Conservation (phyloP, 2,329 filamentous ascomycete genomes). For the Apiospora arundinis region DNA sequence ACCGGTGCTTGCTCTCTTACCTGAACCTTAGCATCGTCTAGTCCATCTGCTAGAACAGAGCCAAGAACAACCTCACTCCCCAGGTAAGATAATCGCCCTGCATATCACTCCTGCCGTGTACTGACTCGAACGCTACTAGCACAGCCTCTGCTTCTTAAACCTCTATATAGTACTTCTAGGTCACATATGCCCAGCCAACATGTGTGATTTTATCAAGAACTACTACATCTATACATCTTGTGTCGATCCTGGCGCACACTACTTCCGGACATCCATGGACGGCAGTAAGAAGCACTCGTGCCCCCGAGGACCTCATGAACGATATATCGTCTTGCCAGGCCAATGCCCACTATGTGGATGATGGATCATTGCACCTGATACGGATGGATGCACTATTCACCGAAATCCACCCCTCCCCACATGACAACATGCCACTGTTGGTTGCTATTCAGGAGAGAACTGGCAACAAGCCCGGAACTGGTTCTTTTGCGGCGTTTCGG, state of each 20-base stretch:
- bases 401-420: neutral
- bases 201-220: slow-evolving; percentile 75
- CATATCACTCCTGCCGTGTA: neutral
- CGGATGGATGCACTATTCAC: neutral
- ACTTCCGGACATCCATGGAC: slow-evolving; percentile 73
- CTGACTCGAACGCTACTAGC: slow-evolving; percentile 4
- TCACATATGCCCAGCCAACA: slow-evolving; percentile 36
- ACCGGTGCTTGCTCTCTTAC: neutral
- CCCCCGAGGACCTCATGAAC: slow-evolving; percentile 70
- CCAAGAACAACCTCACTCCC: neutral
- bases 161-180: neutral
- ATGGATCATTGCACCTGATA: slow-evolving; percentile 21
- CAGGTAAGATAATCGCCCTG: slow-evolving; percentile 1
- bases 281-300: slow-evolving; percentile 67
- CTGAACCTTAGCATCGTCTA: neutral
- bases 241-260: slow-evolving; percentile 71
- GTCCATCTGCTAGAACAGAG: neutral
- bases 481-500: neutral
- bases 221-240: slow-evolving; percentile 80
- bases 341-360: slow-evolving; percentile 61
- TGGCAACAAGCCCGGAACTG: neutral
- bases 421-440: neutral
- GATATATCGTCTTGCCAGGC: slow-evolving; percentile 74
- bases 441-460: neutral
- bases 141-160: neutral